Conservation (phyloP, 805 yeast genomes). For the Hanseniaspora vineae region DNA sequence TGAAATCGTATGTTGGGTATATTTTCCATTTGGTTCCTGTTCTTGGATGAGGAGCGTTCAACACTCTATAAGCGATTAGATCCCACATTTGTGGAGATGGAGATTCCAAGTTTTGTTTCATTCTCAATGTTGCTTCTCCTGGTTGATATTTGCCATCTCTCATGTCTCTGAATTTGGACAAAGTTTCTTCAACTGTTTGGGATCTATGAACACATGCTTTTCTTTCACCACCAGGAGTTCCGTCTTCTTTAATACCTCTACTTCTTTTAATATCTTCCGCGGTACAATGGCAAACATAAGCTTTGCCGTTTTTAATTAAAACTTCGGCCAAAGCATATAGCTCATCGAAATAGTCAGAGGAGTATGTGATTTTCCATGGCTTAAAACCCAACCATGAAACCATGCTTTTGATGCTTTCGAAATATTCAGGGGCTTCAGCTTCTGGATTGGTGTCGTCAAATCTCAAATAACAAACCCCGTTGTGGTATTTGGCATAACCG, state of each 20-base stretch:
- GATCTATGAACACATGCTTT: constrained; percentile 64
- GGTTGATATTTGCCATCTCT: constrained; percentile 76
- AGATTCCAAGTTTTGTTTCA: constrained; percentile 84
- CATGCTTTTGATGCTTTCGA: constrained; percentile 71
- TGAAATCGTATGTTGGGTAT: constrained; percentile 96
- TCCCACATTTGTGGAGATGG: constrained; percentile 99
- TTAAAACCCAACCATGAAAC: constrained; percentile 87
- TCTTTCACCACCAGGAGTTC: constrained; percentile 89
- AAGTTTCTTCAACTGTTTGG: constrained; percentile 58
- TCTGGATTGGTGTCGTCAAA: constrained; percentile 98
- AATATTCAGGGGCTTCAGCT: constrained; percentile 90
- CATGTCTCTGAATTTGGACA: constrained; percentile 80
- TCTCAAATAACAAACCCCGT: constrained; percentile 83
- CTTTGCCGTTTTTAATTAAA: constrained; percentile 56
- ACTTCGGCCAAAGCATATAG: constrained; percentile 81
- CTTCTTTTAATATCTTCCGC: constrained; percentile 80
- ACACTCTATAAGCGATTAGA: constrained; percentile 88
- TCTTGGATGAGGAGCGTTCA: constrained; percentile 87
- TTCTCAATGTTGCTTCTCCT: constrained; percentile 89
- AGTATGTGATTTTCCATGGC: constrained; percentile 92
- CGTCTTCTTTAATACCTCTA: constrained; percentile 86
- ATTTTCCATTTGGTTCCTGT: constrained; percentile 97
- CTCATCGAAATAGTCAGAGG: constrained; percentile 88
- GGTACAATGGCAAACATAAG: constrained; percentile 89
- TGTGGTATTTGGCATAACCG: constrained; percentile 84